Conservation (phyloP, 352 stramenopile genomes). For the Phytopythium montanum region DNA sequence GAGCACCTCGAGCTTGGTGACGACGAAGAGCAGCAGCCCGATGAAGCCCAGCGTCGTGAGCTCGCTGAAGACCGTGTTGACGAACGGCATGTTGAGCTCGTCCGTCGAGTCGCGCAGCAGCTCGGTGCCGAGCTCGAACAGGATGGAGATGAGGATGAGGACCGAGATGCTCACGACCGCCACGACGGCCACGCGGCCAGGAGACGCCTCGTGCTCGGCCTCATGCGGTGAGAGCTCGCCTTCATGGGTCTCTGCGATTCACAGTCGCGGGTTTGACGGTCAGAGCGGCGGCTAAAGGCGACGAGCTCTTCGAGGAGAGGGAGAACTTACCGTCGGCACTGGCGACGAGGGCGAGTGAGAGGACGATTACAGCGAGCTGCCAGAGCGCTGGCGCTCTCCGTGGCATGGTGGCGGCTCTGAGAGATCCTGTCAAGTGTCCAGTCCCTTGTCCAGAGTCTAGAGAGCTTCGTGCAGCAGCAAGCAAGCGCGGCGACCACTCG, state of each 20-base stretch:
- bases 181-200: conserved; percentile 31
- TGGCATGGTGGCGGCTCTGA: neutral
- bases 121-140: conserved; percentile 51
- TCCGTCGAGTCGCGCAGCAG: conserved; percentile 46
- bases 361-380: neutral
- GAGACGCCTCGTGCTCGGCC: conserved; percentile 6
- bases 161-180: conserved; percentile 50
- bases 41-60: conserved; percentile 78
- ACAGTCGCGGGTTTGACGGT: neutral
- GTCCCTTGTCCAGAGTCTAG: too few relatives aligned
- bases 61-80: conserved; percentile 64
- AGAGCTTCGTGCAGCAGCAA: too few relatives aligned
- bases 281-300: neutral
- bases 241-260: neutral
- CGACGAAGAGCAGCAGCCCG: conserved; percentile 51
- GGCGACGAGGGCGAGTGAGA: neutral
- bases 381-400: neutral
- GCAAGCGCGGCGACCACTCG: too few relatives aligned
- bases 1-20: conserved; percentile 63
- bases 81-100: conserved; percentile 69
- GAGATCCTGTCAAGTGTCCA: neutral
- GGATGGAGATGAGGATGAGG: conserved; percentile 59
- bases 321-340: neutral
- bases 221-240: neutral
- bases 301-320: neutral